Evolutionary conservation across 139 green algal species (phyloP).

Genomic region (Zygnema circumcarinatum): DNA sequence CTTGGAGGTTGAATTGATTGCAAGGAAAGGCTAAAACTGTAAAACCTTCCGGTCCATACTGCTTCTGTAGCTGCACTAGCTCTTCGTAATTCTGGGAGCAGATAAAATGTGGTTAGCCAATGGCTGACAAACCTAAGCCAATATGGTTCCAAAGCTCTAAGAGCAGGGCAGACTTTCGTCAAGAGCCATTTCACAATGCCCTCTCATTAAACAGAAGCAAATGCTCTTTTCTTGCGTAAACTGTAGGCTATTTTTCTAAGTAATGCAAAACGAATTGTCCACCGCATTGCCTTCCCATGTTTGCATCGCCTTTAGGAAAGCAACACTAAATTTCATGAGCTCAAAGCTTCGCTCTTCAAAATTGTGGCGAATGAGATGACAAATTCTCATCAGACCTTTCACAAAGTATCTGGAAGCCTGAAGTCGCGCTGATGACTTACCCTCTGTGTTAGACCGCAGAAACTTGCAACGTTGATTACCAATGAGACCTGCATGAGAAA

Average conservation of each 20-base stretch:
- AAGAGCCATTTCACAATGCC: neutral
- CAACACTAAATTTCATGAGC: too few species aligned
- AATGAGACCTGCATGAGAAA: conserved; percentile 46
- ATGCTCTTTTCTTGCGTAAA: too few species aligned
- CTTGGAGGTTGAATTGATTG: conserved; percentile 54
- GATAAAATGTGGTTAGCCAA: neutral
- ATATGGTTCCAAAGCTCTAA: neutral
- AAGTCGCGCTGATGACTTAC: too few species aligned
- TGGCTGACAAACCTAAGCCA: neutral
- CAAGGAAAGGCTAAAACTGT: conserved; percentile 50
- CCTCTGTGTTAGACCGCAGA: conserved; percentile 41
- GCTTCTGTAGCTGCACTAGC: conserved; percentile 26
- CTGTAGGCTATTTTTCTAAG: too few species aligned
- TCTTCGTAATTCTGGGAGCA: conserved; percentile 45
- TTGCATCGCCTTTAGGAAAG: too few species aligned
- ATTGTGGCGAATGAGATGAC: too few species aligned
- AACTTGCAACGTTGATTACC: conserved; percentile 56
- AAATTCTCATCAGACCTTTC: too few species aligned
- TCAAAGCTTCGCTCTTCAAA: too few species aligned
- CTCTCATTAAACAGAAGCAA: too few species aligned
- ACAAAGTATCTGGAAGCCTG: too few species aligned
- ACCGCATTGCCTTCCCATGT: too few species aligned
- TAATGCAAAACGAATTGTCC: too few species aligned
- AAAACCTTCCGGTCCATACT: neutral
- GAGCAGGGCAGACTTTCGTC: neutral